Conservation (phyloP, 1,284 basidiomycete genomes). For the Ustilago xerochloae region DNA sequence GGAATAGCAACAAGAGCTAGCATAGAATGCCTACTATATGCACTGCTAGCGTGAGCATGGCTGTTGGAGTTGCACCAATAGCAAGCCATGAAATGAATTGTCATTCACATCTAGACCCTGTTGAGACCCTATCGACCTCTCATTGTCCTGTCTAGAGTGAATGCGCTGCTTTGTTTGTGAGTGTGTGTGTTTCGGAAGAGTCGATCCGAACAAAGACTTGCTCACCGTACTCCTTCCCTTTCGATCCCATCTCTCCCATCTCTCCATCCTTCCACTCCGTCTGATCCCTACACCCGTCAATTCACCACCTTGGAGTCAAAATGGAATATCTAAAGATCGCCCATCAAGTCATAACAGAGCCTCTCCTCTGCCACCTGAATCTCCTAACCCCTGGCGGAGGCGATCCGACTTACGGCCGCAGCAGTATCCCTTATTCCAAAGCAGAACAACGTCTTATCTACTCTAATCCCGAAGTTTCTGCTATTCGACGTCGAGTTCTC, state of each 20-base stretch:
- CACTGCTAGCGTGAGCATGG: too few relatives aligned
- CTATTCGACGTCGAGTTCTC: conserved; percentile 50
- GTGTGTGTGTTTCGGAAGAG: neutral
- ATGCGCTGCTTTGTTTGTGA: neutral
- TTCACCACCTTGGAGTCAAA: neutral
- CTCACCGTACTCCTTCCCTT: neutral
- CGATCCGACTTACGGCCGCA: conserved; percentile 64
- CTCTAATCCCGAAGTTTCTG: conserved; percentile 59
- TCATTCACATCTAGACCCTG: too few relatives aligned
- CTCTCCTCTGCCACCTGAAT: conserved; percentile 57
- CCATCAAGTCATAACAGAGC: conserved; percentile 61
- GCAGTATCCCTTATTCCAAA: conserved; percentile 48
- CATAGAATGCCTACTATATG: too few relatives aligned
- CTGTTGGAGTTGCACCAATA: too few relatives aligned
- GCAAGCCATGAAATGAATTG: too few relatives aligned
- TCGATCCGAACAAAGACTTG: neutral
- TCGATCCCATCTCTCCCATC: neutral
- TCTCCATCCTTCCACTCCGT: neutral
- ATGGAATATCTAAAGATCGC: conserved; percentile 39
- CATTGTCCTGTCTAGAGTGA: neutral
- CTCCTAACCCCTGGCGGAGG: conserved; percentile 50
- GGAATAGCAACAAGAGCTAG: too few relatives aligned
- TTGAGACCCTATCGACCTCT: too few relatives aligned
- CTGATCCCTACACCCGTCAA: neutral
- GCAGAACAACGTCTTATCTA: conserved; percentile 59